Conservation (phyloP, 176 grass and related monocot genomes). For the Pharus latifolius region DNA sequence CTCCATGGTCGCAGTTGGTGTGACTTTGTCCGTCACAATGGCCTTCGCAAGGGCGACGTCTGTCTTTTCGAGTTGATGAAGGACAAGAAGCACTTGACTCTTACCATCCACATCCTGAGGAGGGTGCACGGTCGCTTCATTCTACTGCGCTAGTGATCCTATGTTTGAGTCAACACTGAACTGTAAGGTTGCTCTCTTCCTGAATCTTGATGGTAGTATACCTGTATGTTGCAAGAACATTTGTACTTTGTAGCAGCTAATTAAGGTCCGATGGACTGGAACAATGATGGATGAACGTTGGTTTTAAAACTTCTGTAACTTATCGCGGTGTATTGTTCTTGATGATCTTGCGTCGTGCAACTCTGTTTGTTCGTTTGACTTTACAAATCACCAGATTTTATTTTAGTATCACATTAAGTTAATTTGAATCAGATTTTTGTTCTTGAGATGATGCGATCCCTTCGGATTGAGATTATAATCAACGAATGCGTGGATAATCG, state of each 20-base stretch:
- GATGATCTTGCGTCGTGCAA: not conserved
- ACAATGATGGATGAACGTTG: not conserved
- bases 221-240: not conserved
- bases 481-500: too few species aligned
- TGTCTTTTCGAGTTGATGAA: conserved; percentile 22
- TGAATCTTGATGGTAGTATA: not conserved
- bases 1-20: conserved; percentile 10
- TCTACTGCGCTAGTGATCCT: not conserved
- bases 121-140: conserved; percentile 18
- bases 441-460: too few species aligned
- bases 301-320: not conserved
- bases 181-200: not conserved
- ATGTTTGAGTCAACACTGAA: not conserved
- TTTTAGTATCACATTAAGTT: too few species aligned
- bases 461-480: too few species aligned
- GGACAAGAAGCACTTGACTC: not conserved
- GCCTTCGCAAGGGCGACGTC: conserved; percentile 18
- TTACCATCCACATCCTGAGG: conserved; percentile 24
- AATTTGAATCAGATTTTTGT: too few species aligned
- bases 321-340: not conserved
- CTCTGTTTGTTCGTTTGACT: not conserved
- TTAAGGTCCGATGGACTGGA: not conserved
- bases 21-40: conserved; percentile 10
- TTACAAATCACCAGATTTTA: not conserved
- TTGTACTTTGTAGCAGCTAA: not conserved